These are phyloP conservation scores for Corylus heterophylla DNA, from an alignment of 306 rosid species.

Conservation along the genomic window DNA sequence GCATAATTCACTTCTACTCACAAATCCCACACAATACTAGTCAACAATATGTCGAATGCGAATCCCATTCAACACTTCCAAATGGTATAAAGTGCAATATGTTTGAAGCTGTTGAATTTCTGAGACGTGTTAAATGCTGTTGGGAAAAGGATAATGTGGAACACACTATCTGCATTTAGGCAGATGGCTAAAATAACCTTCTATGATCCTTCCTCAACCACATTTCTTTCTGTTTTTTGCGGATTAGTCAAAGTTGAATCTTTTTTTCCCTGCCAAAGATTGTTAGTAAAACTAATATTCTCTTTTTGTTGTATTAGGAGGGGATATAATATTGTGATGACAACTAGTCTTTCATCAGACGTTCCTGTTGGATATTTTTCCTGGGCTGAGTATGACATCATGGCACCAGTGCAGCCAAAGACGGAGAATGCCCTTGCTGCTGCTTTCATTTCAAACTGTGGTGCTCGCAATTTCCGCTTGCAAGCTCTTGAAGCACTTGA, in stretches of 20 bases:
- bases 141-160: conserved; percentile 1
- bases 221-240: conserved; percentile 4
- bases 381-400: conserved; percentile 97
- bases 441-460: conserved; percentile 97
- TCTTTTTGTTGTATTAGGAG: conserved; percentile 48
- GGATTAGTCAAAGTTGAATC: neutral
- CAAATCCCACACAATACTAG: neutral
- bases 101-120: neutral
- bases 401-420: conserved; percentile 86
- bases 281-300: conserved; percentile 31
- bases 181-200: neutral
- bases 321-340: conserved; percentile 86
- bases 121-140: neutral
- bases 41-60: neutral
- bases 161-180: neutral
- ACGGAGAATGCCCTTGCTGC: conserved; percentile 88
- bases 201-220: neutral
- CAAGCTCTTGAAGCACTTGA: conserved; percentile 95
- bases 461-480: conserved; percentile 90
- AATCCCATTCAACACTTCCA: neutral
- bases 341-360: conserved; percentile 97
- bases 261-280: conserved; percentile 1
- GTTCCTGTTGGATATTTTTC: conserved; percentile 99
- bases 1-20: neutral
- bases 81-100: neutral